Conservation (phyloP, 768 basidiomycete genomes). For the Rhizopogon roseolus region DNA sequence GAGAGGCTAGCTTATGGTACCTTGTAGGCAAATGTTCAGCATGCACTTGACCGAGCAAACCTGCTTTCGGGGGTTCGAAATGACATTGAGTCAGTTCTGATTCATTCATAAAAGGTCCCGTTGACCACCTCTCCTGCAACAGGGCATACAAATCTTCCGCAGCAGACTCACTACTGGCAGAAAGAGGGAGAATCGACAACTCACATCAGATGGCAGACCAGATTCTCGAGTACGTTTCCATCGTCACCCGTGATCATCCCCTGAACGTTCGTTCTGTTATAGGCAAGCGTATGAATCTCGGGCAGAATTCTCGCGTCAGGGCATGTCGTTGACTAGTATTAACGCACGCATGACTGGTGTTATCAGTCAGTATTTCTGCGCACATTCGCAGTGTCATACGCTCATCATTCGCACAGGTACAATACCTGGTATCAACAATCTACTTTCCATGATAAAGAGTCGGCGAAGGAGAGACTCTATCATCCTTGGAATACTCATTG, state of each 20-base stretch:
- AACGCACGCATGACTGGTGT: conserved; percentile 83
- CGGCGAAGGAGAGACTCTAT: conserved; percentile 86
- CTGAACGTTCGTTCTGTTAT: conserved; percentile 4
- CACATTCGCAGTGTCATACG: background rate
- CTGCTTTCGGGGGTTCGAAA: conserved; percentile 87
- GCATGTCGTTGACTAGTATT: conserved; percentile 68
- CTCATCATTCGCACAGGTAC: conserved; percentile 45
- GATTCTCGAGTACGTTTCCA: conserved; percentile 65
- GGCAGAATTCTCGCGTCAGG: conserved; percentile 84
- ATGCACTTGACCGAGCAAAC: conserved; percentile 82
- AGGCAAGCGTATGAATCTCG: conserved; percentile 98
- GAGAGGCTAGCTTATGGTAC: background rate
- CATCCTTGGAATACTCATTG: conserved; percentile 85
- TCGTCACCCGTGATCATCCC: background rate
- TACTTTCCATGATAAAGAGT: conserved; percentile 90
- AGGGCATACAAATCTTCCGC: conserved; percentile 91
- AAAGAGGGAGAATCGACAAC: conserved; percentile 86
- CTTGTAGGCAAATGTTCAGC: conserved; percentile 67
- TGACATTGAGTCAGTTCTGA: conserved; percentile 79
- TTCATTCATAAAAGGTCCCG: background rate
- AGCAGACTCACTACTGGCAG: conserved; percentile 81
- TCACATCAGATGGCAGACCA: conserved; percentile 95
- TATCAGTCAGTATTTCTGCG: conserved; percentile 49
- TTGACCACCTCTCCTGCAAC: background rate
- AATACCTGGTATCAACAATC: conserved; percentile 91